phyloP scores from a whole-genome alignment of 805 yeast genomes.

The Kazachstania taianensis region DNA sequence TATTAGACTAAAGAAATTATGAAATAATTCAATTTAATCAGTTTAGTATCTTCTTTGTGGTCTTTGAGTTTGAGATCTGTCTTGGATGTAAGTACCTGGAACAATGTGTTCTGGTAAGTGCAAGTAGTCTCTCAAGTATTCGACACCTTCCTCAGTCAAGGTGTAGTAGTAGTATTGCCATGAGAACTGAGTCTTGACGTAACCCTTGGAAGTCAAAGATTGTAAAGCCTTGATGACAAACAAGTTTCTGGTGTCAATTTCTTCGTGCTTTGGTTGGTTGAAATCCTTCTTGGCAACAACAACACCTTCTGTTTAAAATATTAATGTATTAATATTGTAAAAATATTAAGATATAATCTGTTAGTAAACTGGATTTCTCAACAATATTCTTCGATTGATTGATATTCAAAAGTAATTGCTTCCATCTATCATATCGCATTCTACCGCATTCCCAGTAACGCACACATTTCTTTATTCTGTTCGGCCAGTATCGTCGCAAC shows the following conservation, averaged over 20 bases:
- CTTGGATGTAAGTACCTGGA: conserved; percentile 96
- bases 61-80: conserved; percentile 70
- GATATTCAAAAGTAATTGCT: too few relatives aligned
- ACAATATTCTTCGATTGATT: background rate
- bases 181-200: conserved; percentile 98
- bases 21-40: too few relatives aligned
- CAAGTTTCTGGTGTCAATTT: conserved; percentile 95
- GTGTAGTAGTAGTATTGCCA: conserved; percentile 99
- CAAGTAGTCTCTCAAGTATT: conserved; percentile 94
- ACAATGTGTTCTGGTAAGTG: conserved; percentile 97
- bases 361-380: conserved; percentile 6
- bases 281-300: conserved; percentile 99
- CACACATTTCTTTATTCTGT: too few relatives aligned
- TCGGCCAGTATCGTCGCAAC: too few relatives aligned
- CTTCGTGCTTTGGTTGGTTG: conserved; percentile 96
- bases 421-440: too few relatives aligned
- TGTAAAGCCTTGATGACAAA: conserved; percentile 98
- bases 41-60: conserved; percentile 42
- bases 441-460: too few relatives aligned
- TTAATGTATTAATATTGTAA: too few relatives aligned
- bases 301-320: conserved; percentile 77
- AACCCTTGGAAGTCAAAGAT: conserved; percentile 97
- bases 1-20: too few relatives aligned
- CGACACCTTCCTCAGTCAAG: conserved; percentile 99
- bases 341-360: conserved; percentile 2